A percentile compares a stretch with the other conserved stretches of the same genome.
Evolutionary conservation across 345 rosid species (phyloP).

Genomic region (Euphorbia peplus): DNA sequence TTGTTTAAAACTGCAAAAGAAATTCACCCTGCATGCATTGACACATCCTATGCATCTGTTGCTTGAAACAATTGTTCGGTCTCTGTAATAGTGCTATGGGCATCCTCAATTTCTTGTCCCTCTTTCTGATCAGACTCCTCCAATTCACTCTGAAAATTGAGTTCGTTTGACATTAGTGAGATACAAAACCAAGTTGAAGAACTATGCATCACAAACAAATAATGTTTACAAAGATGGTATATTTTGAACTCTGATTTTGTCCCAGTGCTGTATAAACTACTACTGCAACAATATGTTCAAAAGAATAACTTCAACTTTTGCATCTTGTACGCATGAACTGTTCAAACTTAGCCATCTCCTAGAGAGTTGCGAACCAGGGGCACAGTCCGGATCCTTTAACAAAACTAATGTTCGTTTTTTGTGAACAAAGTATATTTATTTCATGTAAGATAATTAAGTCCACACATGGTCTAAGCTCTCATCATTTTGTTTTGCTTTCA

Average conservation of each 20-base stretch:
- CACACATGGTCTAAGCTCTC: not conserved
- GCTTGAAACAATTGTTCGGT: conserved; percentile 58
- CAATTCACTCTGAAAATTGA: conserved; percentile 47
- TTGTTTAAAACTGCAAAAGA: conserved; percentile 3
- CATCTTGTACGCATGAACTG: not conserved
- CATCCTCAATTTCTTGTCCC: conserved; percentile 63
- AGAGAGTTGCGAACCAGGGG: not conserved
- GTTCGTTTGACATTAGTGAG: not conserved
- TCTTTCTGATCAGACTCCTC: conserved; percentile 56
- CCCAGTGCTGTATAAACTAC: not conserved
- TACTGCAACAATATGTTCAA: not conserved
- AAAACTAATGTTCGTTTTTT: not conserved
- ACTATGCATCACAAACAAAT: not conserved
- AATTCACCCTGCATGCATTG: conserved; percentile 7
- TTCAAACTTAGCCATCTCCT: not conserved
- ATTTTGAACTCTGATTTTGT: not conserved
- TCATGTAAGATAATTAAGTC: not conserved
- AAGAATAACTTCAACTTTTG: not conserved
- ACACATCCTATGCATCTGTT: conserved; percentile 41
- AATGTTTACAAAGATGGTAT: not conserved
- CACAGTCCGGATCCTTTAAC: not conserved
- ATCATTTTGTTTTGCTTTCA: not conserved
- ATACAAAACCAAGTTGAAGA: not conserved
- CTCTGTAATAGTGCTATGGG: conserved; percentile 52
- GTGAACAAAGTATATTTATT: not conserved